Base-by-base conservation (phyloP, 2,329 filamentous ascomycete genomes). In the Xylariaceae sp. region DNA sequence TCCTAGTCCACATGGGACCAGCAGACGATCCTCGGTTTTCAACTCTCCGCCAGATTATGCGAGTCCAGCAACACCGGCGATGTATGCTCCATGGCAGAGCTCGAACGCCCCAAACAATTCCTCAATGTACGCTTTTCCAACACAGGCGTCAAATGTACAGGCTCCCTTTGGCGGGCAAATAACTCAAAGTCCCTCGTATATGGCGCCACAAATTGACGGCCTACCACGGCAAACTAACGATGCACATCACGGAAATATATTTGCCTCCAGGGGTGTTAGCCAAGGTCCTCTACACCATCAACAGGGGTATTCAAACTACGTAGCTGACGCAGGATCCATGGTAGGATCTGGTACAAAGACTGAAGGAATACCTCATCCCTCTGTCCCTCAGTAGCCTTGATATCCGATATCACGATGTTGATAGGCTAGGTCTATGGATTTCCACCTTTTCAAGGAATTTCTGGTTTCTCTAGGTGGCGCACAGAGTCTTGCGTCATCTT, bases 61-160 rank as follows among this genome's bases (percentile, higher is more conserved):
- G 20, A 73, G 68, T 29, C 69, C 77, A 3, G 67, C 74, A 6
- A 67, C 70, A 9, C 64, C 66, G 13, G 61, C 35, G 1, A 64
- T 81, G 40, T 81, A 81, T 60, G 57, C 69, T 6, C 72, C 72
- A 8, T 81, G 78, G 79, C 77, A 76, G 56, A 67, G 67, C 11
- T 77, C 78, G 3, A 70, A 73, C 1, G 70, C 74, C 0, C 67
- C 78, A 0, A 73, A 66, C 29, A 72, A 72, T 2, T 65, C 77
- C 0, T 59, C 77, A 0, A 67, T 81, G 56, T 82, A 82, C 58
- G 64, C 77, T 1, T 81, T 78, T 45, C 70, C 73, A 11, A 64
- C 72, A 6, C 74, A 79, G 46, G 72, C 73, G 18, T 57, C 69
- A 4, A 64, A 67, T 51, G 30, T 57, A 35, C 59, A 63, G 35